Conservation (phyloP, 1,284 basidiomycete species). For the Puccinia triticina region DNA sequence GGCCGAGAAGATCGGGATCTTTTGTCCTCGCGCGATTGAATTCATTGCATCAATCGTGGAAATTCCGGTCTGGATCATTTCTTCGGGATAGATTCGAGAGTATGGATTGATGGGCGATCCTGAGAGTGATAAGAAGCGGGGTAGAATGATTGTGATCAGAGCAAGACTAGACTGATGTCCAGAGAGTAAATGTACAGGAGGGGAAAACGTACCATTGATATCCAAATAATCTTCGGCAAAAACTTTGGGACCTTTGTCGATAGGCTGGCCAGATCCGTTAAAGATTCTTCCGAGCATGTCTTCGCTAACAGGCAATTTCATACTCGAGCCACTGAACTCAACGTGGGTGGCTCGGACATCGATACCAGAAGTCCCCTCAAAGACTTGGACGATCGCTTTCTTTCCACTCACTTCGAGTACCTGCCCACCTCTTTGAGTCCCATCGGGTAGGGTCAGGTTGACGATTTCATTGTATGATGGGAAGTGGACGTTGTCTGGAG, state of each 20-base stretch:
- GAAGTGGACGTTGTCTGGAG: constrained; percentile 64
- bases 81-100: constrained; percentile 98
- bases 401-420: constrained; percentile 97
- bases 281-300: constrained; percentile 99
- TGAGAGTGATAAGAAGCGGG: constrained; percentile 60
- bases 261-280: constrained; percentile 97
- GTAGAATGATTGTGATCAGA: not conserved
- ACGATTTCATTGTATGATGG: constrained; percentile 99
- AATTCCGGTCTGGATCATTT: constrained; percentile 99
- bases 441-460: constrained; percentile 91
- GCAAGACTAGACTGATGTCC: not conserved
- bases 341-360: constrained; percentile 97
- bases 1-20: constrained; percentile 99
- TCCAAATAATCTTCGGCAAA: constrained; percentile 99
- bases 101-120: constrained; percentile 99
- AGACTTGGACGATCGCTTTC: constrained; percentile 99
- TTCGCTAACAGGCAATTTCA: constrained; percentile 99
- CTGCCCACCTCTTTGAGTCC: constrained; percentile 90
- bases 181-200: constrained; percentile 10
- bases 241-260: constrained; percentile 97
- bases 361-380: constrained; percentile 96
- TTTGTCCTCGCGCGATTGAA: constrained; percentile 98
- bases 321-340: constrained; percentile 95
- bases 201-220: constrained; percentile 78
- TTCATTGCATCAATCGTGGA: constrained; percentile 98